A percentile compares a stretch with the other conserved stretches of the same genome.
phyloP scores from a whole-genome alignment of 164 flowering plant species.

The Vitis riparia region DNA sequence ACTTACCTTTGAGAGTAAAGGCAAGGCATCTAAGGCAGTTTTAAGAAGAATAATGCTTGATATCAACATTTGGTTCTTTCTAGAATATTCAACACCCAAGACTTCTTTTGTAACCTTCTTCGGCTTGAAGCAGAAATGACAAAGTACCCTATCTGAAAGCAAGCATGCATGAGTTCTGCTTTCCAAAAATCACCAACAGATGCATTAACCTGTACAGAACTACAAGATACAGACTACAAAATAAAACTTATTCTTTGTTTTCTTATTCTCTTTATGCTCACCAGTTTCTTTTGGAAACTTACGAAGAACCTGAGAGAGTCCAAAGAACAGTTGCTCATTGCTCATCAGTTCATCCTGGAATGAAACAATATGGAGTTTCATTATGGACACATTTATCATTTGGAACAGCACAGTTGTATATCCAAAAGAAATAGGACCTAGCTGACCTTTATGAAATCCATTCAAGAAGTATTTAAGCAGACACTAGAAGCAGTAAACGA shows the following conservation, averaged over 20 bases:
- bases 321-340: conserved; percentile 95
- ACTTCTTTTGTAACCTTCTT: conserved; percentile 79
- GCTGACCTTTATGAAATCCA: background rate
- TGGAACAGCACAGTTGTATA: background rate
- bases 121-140: conserved; percentile 98
- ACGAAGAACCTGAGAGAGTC: conserved; percentile 87
- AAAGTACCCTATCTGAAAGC: conserved; percentile 85
- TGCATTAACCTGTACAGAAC: background rate
- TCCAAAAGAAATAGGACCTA: no score
- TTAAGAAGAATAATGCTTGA: conserved; percentile 95
- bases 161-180: conserved; percentile 4
- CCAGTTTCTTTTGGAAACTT: conserved; percentile 99
- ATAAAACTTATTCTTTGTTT: background rate
- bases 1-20: conserved; percentile 78
- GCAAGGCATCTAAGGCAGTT: conserved; percentile 93
- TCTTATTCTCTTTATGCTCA: conserved; percentile 20
- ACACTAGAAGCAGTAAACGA: no score
- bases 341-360: conserved; percentile 96
- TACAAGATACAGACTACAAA: background rate
- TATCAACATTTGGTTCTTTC: conserved; percentile 78
- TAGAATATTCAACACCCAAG: conserved; percentile 52
- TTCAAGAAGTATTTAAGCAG: background rate
- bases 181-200: background rate
- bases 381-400: background rate
- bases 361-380: background rate